Conservation (phyloP, 768 basidiomycete genomes). For the Crassisporium funariophilum region DNA sequence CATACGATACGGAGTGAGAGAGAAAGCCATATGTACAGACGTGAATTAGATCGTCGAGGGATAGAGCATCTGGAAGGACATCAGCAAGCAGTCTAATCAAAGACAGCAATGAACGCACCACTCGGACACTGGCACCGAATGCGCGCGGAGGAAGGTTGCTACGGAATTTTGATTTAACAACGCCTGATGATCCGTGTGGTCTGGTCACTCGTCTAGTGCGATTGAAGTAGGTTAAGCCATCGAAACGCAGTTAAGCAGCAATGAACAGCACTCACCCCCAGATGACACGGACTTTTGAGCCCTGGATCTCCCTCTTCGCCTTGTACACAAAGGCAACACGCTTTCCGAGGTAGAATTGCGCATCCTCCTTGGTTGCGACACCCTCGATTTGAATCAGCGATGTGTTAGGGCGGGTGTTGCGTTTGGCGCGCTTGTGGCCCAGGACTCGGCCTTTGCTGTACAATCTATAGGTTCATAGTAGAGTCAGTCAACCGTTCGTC, state of each 20-base stretch:
- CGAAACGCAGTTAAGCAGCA: not conserved
- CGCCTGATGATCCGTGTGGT: slow-evolving; percentile 92
- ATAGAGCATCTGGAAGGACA: slow-evolving; percentile 77
- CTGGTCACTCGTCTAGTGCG: slow-evolving; percentile 86
- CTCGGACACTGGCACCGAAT: slow-evolving; percentile 90
- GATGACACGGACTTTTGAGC: slow-evolving; percentile 95
- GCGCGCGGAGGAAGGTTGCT: slow-evolving; percentile 93
- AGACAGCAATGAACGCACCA: slow-evolving; percentile 56
- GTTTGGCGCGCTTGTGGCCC: slow-evolving; percentile 98
- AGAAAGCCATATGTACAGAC: slow-evolving; percentile 34
- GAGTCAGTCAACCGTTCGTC: slow-evolving; percentile 6
- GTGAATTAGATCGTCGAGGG: slow-evolving; percentile 75
- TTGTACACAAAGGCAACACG: slow-evolving; percentile 98
- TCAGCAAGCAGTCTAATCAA: slow-evolving; percentile 6
- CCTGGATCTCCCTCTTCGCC: slow-evolving; percentile 92
- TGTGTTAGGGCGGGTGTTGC: slow-evolving; percentile 94
- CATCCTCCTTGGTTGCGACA: slow-evolving; percentile 89
- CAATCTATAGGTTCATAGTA: slow-evolving; percentile 53
- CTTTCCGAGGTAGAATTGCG: slow-evolving; percentile 99
- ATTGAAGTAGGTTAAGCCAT: not conserved
- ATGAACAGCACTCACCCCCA: slow-evolving; percentile 76
- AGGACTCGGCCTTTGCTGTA: slow-evolving; percentile 96
- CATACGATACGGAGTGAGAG: slow-evolving; percentile 39
- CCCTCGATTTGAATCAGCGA: slow-evolving; percentile 98
- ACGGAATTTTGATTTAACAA: slow-evolving; percentile 96